Evolutionary conservation across 306 rosid species (phyloP).

Genomic region (Alnus rubra): DNA sequence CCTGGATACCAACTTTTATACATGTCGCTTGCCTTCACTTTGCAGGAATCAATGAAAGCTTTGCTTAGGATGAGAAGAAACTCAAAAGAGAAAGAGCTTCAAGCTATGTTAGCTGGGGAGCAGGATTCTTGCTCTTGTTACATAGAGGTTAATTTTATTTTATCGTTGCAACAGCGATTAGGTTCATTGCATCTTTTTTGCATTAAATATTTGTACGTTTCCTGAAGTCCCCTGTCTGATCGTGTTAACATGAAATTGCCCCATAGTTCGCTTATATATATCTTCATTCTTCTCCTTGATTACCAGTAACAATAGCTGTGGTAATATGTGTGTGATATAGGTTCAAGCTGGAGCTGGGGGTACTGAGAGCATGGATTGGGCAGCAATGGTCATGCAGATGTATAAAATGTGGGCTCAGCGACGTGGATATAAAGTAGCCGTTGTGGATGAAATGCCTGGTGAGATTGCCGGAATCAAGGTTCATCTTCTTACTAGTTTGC

Average conservation of each 20-base stretch:
- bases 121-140: constrained; percentile 83
- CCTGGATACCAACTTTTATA: constrained; percentile 23
- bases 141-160: constrained; percentile 67
- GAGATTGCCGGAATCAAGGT: constrained; percentile 99
- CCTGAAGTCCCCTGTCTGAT: constrained; percentile 2
- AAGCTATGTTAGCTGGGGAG: constrained; percentile 89
- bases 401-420: constrained; percentile 82
- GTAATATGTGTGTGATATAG: constrained; percentile 36
- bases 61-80: constrained; percentile 70
- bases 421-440: constrained; percentile 65
- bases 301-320: constrained; percentile 10
- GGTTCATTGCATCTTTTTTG: constrained; percentile 12
- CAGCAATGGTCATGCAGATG: constrained; percentile 96
- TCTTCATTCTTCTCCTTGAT: neutral
- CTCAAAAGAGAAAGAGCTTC: constrained; percentile 84
- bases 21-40: constrained; percentile 32
- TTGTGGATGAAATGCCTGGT: constrained; percentile 94
- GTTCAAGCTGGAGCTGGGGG: constrained; percentile 99
- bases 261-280: constrained; percentile 4
- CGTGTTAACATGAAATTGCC: constrained; percentile 10
- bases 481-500: constrained; percentile 48
- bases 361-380: constrained; percentile 99
- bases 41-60: constrained; percentile 74
- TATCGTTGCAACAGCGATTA: constrained; percentile 5
- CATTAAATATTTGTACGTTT: constrained; percentile 2